Percentiles rank a stretch among this genome's conserved stretches.
These are phyloP conservation scores for Plasmodium berghei DNA, from an alignment of 169 alveolate species.

Conservation along the genomic window DNA sequence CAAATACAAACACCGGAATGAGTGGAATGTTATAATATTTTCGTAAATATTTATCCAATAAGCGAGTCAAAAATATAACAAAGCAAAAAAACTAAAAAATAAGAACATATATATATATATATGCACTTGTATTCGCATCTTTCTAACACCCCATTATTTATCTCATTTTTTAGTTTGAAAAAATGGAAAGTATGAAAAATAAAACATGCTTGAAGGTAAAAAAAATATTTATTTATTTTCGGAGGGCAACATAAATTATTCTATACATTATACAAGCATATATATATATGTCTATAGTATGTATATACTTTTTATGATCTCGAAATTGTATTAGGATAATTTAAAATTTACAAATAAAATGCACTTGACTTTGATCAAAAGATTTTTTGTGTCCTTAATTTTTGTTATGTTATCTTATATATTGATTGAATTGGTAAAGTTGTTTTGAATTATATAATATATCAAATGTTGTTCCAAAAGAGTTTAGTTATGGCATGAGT, in stretches of 20 bases:
- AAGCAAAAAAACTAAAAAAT: neutral
- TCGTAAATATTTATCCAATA: too few relatives aligned
- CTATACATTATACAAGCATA: neutral
- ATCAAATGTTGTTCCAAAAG: too few relatives aligned
- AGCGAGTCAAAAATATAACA: neutral
- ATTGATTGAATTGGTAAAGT: constrained; percentile 53
- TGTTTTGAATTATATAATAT: neutral
- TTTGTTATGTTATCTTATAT: constrained; percentile 55
- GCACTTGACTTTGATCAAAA: constrained; percentile 69
- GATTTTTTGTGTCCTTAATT: constrained; percentile 60
- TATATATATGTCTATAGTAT: neutral
- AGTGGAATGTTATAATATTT: constrained; percentile 48
- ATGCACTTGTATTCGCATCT: neutral
- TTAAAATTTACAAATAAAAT: constrained; percentile 66
- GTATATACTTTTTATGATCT: neutral
- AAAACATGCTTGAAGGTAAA: constrained; percentile 29
- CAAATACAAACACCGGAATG: constrained; percentile 65
- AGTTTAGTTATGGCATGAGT: too few relatives aligned
- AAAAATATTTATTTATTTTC: neutral
- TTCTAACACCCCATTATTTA: neutral
- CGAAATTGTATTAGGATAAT: constrained; percentile 27
- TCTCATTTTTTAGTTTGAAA: constrained; percentile 42
- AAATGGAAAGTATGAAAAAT: constrained; percentile 64
- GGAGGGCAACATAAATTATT: neutral
- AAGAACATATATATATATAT: neutral